Conservation (phyloP, 441 rosid genomes). For the Erysimum pusillum region DNA sequence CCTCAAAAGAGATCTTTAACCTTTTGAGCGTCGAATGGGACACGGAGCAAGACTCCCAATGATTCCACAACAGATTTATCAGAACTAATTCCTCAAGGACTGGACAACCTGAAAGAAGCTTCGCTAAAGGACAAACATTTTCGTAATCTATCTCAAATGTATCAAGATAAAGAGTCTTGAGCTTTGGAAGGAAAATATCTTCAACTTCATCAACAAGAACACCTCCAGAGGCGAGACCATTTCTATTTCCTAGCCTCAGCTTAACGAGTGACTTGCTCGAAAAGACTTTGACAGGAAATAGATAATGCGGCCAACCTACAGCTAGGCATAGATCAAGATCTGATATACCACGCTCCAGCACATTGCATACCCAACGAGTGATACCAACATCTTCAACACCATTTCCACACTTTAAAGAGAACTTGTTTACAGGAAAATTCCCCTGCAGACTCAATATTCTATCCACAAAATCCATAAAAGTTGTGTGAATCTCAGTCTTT, state of each 20-base stretch:
- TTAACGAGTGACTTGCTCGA: slow-evolving; percentile 25
- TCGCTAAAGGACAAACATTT: neutral
- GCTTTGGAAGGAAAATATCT: slow-evolving; percentile 25
- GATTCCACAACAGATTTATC: no score
- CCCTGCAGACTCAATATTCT: neutral
- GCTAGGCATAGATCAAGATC: neutral
- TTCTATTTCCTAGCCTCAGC: neutral
- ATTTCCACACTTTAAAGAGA: neutral
- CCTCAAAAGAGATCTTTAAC: neutral
- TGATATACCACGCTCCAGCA: neutral
- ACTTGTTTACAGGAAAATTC: neutral
- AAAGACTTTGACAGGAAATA: slow-evolving; percentile 16
- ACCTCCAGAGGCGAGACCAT: neutral
- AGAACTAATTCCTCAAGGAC: slow-evolving; percentile 25
- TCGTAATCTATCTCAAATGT: neutral
- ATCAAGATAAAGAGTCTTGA: slow-evolving; percentile 31
- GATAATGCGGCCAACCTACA: neutral
- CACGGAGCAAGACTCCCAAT: no score
- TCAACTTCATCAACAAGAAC: neutral
- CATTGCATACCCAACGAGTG: neutral
- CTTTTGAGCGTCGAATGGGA: neutral
- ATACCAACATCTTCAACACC: neutral
- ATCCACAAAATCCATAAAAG: neutral
- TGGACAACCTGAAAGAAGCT: slow-evolving; percentile 29
- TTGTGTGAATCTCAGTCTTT: neutral